Conservation (phyloP, 176 grass and related monocot genomes). For the Musa schizocarpa region DNA sequence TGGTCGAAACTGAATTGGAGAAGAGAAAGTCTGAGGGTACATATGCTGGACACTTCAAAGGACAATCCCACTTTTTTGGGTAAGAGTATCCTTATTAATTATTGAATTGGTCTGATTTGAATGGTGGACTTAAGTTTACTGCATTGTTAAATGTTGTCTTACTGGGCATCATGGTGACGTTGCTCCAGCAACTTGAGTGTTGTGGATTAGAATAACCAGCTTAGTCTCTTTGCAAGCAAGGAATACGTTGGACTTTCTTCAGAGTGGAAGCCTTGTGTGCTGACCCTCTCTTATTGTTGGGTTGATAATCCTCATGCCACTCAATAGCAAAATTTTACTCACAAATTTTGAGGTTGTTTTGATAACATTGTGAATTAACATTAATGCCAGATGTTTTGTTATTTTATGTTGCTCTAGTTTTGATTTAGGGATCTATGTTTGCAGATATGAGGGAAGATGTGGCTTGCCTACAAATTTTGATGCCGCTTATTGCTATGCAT, state of each 20-base stretch:
- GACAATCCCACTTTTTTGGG: conserved; percentile 99
- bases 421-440: neutral
- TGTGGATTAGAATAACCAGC: too few relatives aligned
- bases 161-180: too few relatives aligned
- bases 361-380: neutral
- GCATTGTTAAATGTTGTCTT: neutral
- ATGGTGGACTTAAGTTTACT: neutral
- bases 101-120: neutral
- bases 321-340: too few relatives aligned
- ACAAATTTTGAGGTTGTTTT: too few relatives aligned
- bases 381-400: neutral
- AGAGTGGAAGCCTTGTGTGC: too few relatives aligned
- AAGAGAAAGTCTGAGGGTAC: conserved; percentile 73
- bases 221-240: too few relatives aligned
- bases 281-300: too few relatives aligned
- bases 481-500: conserved; percentile 78
- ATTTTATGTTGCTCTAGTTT: neutral
- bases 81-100: conserved; percentile 20
- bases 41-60: conserved; percentile 70
- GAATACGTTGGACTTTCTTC: too few relatives aligned
- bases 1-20: conserved; percentile 96
- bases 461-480: conserved; percentile 96
- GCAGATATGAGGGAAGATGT: conserved; percentile 94
- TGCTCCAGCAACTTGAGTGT: too few relatives aligned
- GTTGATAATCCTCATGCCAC: too few relatives aligned